These are phyloP conservation scores for Phytophthora rubi DNA, from an alignment of 352 stramenopile genomes.

Conservation along the genomic window DNA sequence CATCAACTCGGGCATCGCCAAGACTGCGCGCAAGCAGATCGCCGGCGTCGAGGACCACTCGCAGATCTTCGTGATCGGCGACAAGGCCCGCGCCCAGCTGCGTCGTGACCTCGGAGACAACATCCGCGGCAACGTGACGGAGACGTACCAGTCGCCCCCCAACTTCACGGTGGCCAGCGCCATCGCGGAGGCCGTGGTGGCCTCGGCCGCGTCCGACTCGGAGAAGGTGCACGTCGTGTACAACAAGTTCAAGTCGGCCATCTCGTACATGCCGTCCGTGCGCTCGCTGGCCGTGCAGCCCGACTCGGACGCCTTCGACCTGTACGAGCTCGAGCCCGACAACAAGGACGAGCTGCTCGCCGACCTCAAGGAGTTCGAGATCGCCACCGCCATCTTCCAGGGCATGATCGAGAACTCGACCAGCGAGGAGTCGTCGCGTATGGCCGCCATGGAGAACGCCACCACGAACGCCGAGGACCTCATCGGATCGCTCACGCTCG, in stretches of 20 bases:
- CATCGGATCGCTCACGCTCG: slow-evolving; percentile 93
- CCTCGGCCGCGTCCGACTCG: slow-evolving; percentile 77
- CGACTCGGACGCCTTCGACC: slow-evolving; percentile 75
- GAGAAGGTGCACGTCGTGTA: slow-evolving; percentile 97
- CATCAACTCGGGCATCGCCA: slow-evolving; percentile 97
- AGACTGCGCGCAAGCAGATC: slow-evolving; percentile 89
- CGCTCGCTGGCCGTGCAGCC: slow-evolving; percentile 68
- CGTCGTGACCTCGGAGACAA: slow-evolving; percentile 74
- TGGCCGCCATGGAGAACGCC: slow-evolving; percentile 99
- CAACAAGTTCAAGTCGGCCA: slow-evolving; percentile 98
- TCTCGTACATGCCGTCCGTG: slow-evolving; percentile 95
- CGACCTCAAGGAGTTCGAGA: slow-evolving; percentile 97
- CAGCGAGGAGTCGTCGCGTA: slow-evolving; percentile 98
- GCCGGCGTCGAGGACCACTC: slow-evolving; percentile 61
- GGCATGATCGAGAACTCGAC: slow-evolving; percentile 98
- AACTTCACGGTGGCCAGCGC: slow-evolving; percentile 95
- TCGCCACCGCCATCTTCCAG: slow-evolving; percentile 93
- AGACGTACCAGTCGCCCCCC: slow-evolving; percentile 72
- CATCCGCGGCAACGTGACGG: slow-evolving; percentile 85
- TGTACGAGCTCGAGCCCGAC: slow-evolving; percentile 99
- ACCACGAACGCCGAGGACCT: slow-evolving; percentile 98
- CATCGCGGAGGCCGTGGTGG: slow-evolving; percentile 90
- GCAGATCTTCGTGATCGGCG: slow-evolving; percentile 96
- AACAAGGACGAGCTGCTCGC: slow-evolving; percentile 96
- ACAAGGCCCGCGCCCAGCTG: slow-evolving; percentile 96